phyloP scores from a whole-genome alignment of 2,329 filamentous ascomycete genomes.

The Colletotrichum australisinense region DNA sequence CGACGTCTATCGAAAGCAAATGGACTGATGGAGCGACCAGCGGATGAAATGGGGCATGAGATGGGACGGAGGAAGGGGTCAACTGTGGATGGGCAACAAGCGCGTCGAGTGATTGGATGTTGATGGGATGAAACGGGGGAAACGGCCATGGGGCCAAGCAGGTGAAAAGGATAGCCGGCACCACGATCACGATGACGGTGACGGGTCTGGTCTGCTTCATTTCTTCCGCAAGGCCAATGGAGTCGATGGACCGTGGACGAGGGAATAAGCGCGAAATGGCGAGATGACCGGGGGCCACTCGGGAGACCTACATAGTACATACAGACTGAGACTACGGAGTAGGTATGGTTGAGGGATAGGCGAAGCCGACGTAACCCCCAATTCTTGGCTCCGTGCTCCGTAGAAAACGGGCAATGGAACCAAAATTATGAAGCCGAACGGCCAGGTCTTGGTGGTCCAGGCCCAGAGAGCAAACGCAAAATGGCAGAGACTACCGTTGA shows the following conservation, averaged over 20 bases:
- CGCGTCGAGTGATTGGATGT: slow-evolving; percentile 3
- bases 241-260: background rate
- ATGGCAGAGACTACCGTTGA: background rate
- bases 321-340: background rate
- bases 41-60: slow-evolving; percentile 9
- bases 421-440: background rate
- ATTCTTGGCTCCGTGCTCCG: background rate
- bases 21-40: slow-evolving; percentile 4
- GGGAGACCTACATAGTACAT: background rate
- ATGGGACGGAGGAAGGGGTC: slow-evolving; percentile 18
- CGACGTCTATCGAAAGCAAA: background rate
- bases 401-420: background rate
- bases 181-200: slow-evolving; percentile 11
- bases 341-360: background rate
- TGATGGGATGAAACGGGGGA: slow-evolving; percentile 12
- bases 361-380: background rate
- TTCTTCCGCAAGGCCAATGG: background rate
- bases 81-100: slow-evolving; percentile 3
- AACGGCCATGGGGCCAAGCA: slow-evolving; percentile 21
- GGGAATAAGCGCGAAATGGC: background rate
- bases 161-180: slow-evolving; percentile 14
- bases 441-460: background rate
- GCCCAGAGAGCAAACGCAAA: background rate
- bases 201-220: background rate
- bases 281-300: background rate